Evolutionary conservation across 768 basidiomycete genomes (phyloP).

Genomic region (Lactarius hengduanensis): DNA sequence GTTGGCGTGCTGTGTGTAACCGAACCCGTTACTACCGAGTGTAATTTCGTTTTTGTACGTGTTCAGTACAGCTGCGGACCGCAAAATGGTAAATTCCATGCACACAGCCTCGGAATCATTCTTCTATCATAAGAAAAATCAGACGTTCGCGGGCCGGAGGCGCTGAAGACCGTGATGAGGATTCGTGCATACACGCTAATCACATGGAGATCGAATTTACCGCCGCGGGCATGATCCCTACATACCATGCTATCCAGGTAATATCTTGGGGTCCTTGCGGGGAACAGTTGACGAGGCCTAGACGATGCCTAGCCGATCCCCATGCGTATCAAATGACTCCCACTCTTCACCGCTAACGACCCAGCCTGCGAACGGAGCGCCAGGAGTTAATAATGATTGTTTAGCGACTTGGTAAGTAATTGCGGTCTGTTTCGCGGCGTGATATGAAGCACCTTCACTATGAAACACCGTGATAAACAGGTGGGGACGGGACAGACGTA

Average conservation of each 20-base stretch:
- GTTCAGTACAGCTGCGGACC: constrained; percentile 1
- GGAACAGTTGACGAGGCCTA: not conserved
- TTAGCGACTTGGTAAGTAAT: constrained; percentile 54
- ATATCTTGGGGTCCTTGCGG: not conserved
- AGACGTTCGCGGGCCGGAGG: not conserved
- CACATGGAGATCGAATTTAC: not conserved
- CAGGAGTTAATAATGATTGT: constrained; percentile 42
- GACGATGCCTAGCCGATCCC: not conserved
- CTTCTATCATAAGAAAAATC: constrained; percentile 11
- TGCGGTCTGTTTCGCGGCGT: constrained; percentile 43
- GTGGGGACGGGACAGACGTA: not conserved
- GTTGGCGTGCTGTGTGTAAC: not conserved
- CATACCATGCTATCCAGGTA: not conserved
- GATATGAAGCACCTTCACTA: constrained; percentile 42
- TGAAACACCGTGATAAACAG: not conserved
- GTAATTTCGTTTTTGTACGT: not conserved
- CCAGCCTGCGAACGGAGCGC: constrained; percentile 62
- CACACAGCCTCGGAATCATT: not conserved
- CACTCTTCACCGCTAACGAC: constrained; percentile 50
- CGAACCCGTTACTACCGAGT: not conserved
- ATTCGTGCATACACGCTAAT: constrained; percentile 1
- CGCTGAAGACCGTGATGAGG: not conserved
- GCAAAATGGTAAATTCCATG: not conserved
- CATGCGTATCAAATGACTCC: constrained; percentile 47
- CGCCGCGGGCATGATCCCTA: not conserved